A percentile compares a stretch with the other conserved stretches of the same genome.
Evolutionary conservation across 495 filamentous ascomycete species (phyloP).

Genomic region (Niebla homalea): DNA sequence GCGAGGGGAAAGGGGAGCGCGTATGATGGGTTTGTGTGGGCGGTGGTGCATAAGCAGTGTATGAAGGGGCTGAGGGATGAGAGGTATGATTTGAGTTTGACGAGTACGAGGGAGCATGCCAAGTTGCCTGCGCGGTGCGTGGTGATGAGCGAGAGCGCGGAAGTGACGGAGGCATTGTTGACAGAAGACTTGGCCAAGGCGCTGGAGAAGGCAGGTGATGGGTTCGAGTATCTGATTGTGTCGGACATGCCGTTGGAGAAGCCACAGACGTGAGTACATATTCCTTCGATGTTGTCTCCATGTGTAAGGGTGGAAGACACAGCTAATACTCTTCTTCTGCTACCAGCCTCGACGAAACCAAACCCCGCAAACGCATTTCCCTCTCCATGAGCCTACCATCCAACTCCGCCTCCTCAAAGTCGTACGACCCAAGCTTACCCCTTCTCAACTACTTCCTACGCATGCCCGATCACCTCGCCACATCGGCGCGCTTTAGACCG

Average conservation of each 20-base stretch:
- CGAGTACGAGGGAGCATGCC: conserved; percentile 75
- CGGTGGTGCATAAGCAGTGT: conserved; percentile 83
- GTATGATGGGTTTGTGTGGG: conserved; percentile 89
- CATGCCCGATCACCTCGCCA: conserved; percentile 65
- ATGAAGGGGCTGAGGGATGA: conserved; percentile 87
- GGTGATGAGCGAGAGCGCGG: conserved; percentile 92
- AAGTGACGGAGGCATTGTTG: conserved; percentile 78
- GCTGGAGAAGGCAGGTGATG: conserved; percentile 64
- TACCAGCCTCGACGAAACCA: conserved; percentile 67
- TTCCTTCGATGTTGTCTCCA: neutral
- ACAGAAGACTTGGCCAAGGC: conserved; percentile 75
- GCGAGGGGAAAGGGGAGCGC: conserved; percentile 48
- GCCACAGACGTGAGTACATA: conserved; percentile 58
- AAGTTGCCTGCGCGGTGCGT: conserved; percentile 88
- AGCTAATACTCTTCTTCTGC: conserved; percentile 17
- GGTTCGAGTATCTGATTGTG: conserved; percentile 77
- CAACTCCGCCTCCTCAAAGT: conserved; percentile 28
- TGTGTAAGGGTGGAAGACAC: neutral
- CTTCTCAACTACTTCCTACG: conserved; percentile 77
- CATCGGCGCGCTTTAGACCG: conserved; percentile 67
- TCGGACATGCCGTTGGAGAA: conserved; percentile 85
- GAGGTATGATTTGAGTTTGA: conserved; percentile 87
- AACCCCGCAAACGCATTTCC: conserved; percentile 73
- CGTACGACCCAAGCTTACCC: conserved; percentile 54
- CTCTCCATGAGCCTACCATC: conserved; percentile 62